A percentile compares a stretch with the other conserved stretches of the same genome.
phyloP scores from a whole-genome alignment of 805 yeast species.

The Candida adriatica region DNA sequence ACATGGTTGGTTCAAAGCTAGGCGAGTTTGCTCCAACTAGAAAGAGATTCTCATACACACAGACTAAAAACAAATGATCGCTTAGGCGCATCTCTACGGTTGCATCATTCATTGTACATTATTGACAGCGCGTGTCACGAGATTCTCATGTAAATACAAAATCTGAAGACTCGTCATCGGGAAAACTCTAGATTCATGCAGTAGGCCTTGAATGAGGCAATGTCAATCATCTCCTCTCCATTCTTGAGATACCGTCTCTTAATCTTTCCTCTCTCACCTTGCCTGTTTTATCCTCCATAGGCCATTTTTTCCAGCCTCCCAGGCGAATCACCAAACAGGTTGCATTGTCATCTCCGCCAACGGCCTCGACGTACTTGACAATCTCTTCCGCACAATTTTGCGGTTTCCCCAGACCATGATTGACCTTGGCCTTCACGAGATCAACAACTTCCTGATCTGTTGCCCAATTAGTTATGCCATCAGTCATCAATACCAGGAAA shows the following conservation, averaged over 20 bases:
- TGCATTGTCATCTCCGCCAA: slow-evolving; percentile 95
- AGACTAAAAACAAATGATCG: slow-evolving; percentile 50
- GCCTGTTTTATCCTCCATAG: slow-evolving; percentile 76
- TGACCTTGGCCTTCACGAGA: slow-evolving; percentile 66
- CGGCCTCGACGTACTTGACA: slow-evolving; percentile 71
- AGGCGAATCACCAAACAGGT: slow-evolving; percentile 78
- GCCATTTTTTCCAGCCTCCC: slow-evolving; percentile 95
- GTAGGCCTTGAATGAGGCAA: no score
- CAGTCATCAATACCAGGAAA: slow-evolving; percentile 75
- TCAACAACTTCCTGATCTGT: slow-evolving; percentile 92
- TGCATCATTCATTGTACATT: no score
- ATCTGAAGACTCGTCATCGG: no score
- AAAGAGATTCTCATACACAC: slow-evolving; percentile 78
- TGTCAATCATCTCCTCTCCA: slow-evolving; percentile 14
- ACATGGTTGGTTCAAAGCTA: slow-evolving; percentile 93
- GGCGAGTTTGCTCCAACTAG: slow-evolving; percentile 96
- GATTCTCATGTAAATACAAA: no score
- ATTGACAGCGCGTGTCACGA: no score
- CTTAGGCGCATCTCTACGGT: no score
- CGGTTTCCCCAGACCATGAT: slow-evolving; percentile 45
- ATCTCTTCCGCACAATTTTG: slow-evolving; percentile 83
- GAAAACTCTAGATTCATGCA: no score
- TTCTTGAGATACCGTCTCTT: slow-evolving; percentile 30
- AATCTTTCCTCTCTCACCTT: slow-evolving; percentile 66
- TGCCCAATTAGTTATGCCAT: slow-evolving; percentile 77